Conservation (phyloP, 2,329 filamentous ascomycete species). For the Alternaria hordeiaustralica region DNA sequence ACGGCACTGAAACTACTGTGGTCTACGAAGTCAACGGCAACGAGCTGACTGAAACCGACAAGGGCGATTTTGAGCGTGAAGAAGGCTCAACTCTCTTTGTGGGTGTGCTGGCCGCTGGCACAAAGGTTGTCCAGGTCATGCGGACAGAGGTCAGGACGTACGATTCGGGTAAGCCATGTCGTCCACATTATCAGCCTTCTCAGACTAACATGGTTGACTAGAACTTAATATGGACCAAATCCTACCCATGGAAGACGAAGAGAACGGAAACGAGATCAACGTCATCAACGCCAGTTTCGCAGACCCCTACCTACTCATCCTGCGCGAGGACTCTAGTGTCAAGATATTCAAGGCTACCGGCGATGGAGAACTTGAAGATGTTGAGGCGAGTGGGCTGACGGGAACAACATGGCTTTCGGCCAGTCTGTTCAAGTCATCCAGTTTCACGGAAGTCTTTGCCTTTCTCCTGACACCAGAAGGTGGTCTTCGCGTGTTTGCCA, state of each 20-base stretch:
- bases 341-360: slow-evolving; percentile 80
- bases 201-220: slow-evolving; percentile 39
- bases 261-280: slow-evolving; percentile 79
- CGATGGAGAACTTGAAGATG: slow-evolving; percentile 83
- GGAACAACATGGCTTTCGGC: slow-evolving; percentile 80
- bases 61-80: slow-evolving; percentile 89
- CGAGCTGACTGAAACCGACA: slow-evolving; percentile 75
- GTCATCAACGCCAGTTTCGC: slow-evolving; percentile 82
- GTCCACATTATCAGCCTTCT: background rate
- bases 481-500: slow-evolving; percentile 76
- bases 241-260: slow-evolving; percentile 82
- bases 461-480: slow-evolving; percentile 81
- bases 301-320: slow-evolving; percentile 83
- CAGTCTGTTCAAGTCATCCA: slow-evolving; percentile 77
- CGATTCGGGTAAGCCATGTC: slow-evolving; percentile 73
- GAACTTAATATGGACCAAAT: slow-evolving; percentile 91
- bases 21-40: slow-evolving; percentile 78
- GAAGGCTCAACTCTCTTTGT: slow-evolving; percentile 87
- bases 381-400: slow-evolving; percentile 67
- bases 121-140: slow-evolving; percentile 84
- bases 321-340: slow-evolving; percentile 83
- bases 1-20: slow-evolving; percentile 76
- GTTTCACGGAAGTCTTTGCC: slow-evolving; percentile 66
- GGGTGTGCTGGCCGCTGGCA: slow-evolving; percentile 79
- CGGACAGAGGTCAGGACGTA: slow-evolving; percentile 89